Evolutionary conservation across 495 filamentous ascomycete species (phyloP).

Genomic region (Thermothielavioides terrestris): DNA sequence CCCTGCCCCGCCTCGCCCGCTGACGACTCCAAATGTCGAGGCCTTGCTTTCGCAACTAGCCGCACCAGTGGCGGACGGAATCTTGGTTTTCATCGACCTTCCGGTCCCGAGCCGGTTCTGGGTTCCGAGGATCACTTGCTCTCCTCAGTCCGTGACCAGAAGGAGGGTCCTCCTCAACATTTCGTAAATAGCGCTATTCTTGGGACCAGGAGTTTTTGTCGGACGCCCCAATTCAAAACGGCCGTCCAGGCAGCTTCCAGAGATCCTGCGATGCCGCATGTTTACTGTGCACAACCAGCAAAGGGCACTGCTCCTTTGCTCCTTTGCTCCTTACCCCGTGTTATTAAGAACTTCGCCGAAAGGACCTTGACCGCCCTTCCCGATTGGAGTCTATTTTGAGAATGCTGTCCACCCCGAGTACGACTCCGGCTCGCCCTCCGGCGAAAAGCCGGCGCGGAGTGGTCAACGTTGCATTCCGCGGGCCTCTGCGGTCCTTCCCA

Average conservation of each 20-base stretch:
- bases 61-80: not conserved
- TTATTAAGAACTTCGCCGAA: not conserved
- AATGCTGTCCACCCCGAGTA: conserved; percentile 1
- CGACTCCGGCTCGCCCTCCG: conserved; percentile 9
- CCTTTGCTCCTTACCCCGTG: not conserved
- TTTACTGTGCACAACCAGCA: too few species aligned
- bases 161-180: too few species aligned
- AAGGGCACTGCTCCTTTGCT: not conserved
- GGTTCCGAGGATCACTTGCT: not conserved
- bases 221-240: too few species aligned
- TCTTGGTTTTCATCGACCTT: not conserved
- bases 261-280: too few species aligned
- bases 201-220: too few species aligned
- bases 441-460: conserved; percentile 11
- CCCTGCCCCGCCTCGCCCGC: not conserved
- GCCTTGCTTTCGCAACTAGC: not conserved
- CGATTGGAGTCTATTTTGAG: conserved; percentile 11
- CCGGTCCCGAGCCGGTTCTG: not conserved
- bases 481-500: not conserved
- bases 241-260: too few species aligned
- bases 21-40: not conserved
- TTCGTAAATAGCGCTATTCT: too few species aligned
- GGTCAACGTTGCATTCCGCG: too few species aligned
- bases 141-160: not conserved
- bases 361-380: not conserved